A percentile compares a stretch with the other conserved stretches of the same genome.
phyloP scores from a whole-genome alignment of 495 filamentous ascomycete genomes.

The Thozetella sp. region DNA sequence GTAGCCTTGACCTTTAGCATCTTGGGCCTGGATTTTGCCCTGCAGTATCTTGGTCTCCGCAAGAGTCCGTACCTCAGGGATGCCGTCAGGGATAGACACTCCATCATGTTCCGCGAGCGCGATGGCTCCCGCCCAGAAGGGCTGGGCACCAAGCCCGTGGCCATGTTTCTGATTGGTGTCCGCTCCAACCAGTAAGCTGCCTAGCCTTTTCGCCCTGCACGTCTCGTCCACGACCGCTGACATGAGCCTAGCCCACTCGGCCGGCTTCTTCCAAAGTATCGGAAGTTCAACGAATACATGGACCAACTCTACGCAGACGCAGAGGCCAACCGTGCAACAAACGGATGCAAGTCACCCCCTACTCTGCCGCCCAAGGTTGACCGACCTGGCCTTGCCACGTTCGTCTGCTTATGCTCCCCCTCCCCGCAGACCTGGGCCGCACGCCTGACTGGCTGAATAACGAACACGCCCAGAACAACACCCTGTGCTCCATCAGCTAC shows the following conservation, averaged over 20 bases:
- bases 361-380: no score
- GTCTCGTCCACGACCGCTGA: no score
- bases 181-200: slow-evolving; percentile 44
- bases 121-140: slow-evolving; percentile 30
- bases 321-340: slow-evolving; percentile 21
- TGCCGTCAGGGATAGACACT: slow-evolving; percentile 31
- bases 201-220: no score
- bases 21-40: slow-evolving; percentile 4
- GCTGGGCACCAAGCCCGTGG: slow-evolving; percentile 29
- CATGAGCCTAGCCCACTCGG: no score
- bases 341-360: slow-evolving; percentile 24
- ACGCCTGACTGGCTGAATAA: slow-evolving; percentile 14
- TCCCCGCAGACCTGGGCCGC: slow-evolving; percentile 11
- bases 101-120: slow-evolving; percentile 32
- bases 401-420: background rate
- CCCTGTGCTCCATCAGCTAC: slow-evolving; percentile 39
- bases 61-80: slow-evolving; percentile 21
- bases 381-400: no score
- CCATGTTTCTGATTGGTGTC: slow-evolving; percentile 41
- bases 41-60: slow-evolving; percentile 22
- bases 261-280: slow-evolving; percentile 23
- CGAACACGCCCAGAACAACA: slow-evolving; percentile 25
- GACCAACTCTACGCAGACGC: slow-evolving; percentile 22
- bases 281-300: slow-evolving; percentile 22
- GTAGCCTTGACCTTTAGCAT: slow-evolving; percentile 24